Evolutionary conservation across 1,284 basidiomycete species (phyloP), one percentile per base, ranked within the genome.

Genomic region (Laetiporus sulphureus): DNA sequence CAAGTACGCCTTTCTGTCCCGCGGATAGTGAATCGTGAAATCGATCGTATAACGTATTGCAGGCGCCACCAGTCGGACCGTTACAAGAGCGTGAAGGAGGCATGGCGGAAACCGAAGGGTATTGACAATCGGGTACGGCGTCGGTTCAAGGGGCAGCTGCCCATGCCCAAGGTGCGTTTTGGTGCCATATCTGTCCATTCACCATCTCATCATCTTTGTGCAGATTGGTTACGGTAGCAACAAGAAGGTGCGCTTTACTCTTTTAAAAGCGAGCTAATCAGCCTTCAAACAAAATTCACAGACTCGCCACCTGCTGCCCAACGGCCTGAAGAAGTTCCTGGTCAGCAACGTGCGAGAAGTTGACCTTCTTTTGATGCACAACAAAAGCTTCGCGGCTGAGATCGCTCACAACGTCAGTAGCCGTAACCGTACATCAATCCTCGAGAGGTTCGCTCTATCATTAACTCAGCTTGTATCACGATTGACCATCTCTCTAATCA

Each of bases 101-200:
- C 88, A 76, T 97, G 93, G 94, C 79, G 93, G 68, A 97, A 95
- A 74, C 91, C 91, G 56, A 95, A 94, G 80, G 87, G 91, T 88
- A 93, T 93, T 59, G 91, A 93, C 66, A 93, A 93, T 80, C 83
- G 91, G 63, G 89, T 92, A 57, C 83, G 93, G 64, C 84, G 93
- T 61, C 84, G 93, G 59, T 96, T 97, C 81, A 94, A 93, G 77
- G 93, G 92, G 47, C 91, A 94, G 66, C 75, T 79, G 51, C 78
- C 92, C 50, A 96, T 96, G 93, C 93, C 93, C 64, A 93, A 92
- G 77, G 83, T 84, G 47, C 55, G 77, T 69, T 41, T 38, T 0
- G n/a, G 16, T 10, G 15, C 18, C 16, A 32, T 5, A 23, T 25
- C 1, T 11, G 13, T n/a, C 19, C 32, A 15, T 27, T 11, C 2